Base-by-base conservation (phyloP, 228 moss, liverwort and hornwort genomes). In the Sphagnum magellanicum region DNA sequence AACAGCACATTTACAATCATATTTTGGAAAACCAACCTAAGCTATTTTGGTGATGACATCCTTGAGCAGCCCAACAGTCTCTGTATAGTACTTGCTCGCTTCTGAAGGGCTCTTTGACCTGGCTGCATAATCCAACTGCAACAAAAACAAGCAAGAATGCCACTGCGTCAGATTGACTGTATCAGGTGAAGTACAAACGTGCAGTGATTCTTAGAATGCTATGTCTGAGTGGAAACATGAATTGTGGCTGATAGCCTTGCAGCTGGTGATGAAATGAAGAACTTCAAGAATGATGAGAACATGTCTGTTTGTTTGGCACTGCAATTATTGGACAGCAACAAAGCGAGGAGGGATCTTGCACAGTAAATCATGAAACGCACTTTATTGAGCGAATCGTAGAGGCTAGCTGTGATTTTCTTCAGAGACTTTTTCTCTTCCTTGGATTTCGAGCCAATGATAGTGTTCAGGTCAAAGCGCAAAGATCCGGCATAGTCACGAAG, bases 41-140 rank as follows among this genome's bases (percentile, higher is more conserved):
- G 73, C 75, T 32, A 86, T 51, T 63, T 85, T 81, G 68, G 74
- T 59, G 11, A 89, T 74, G 12, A 92, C 74, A 60, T 87, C 78
- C 53, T 81, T 80, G 57, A 92, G 75, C 51, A 81, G 65, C n/a
- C 68, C 72, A 6, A 88, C 76, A 14, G 83, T 84, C 84, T 92
- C 79, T 0, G 76, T 61, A 49, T 86, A 92, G 50, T 74, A 84
- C 71, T 82, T 84, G 70, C 78, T 76, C 0, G 92, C 89, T 4
- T 89, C 72, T 9, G 81, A 66, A 4, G 76, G 32, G 76, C 89
- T 88, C 84, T 92, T 92, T n/a, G 68, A 66, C 72, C 77, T 81
- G 49, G 84, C 89, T 8, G 92, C 92, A 48, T 68, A 89, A 65
- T 92, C 92, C 70, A 92, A 77, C 89, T 91, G 91, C 76, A 78